Conservation (phyloP, 2,329 filamentous ascomycete genomes). For the Aspergillus carbonarius region DNA sequence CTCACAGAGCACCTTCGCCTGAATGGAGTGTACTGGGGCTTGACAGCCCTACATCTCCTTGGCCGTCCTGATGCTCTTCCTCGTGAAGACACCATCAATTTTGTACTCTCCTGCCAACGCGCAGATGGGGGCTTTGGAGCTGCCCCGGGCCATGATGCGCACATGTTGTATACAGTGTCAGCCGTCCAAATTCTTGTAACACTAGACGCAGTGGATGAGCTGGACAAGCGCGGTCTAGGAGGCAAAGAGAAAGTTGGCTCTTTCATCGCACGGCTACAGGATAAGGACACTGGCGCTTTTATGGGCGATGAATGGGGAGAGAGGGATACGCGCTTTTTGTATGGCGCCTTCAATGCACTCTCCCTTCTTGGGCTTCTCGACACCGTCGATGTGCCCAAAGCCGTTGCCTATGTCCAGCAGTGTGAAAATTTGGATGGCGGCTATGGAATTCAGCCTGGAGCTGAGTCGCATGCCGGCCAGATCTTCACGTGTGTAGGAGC, state of each 20-base stretch:
- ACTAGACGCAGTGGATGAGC: constrained; percentile 77
- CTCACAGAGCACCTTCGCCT: constrained; percentile 94
- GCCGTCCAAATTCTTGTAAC: constrained; percentile 90
- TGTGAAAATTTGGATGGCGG: constrained; percentile 95
- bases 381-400: constrained; percentile 74
- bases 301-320: constrained; percentile 96
- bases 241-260: constrained; percentile 72
- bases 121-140: constrained; percentile 89
- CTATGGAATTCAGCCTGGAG: constrained; percentile 84
- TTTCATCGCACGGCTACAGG: constrained; percentile 81
- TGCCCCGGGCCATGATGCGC: constrained; percentile 89
- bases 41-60: constrained; percentile 84
- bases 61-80: constrained; percentile 78
- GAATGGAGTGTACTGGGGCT: constrained; percentile 94
- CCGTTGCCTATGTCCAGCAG: constrained; percentile 72
- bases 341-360: constrained; percentile 83
- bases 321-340: constrained; percentile 90
- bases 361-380: constrained; percentile 75
- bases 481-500: constrained; percentile 93
- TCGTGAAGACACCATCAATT: constrained; percentile 77
- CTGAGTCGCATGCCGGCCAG: constrained; percentile 92
- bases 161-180: constrained; percentile 95
- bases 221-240: constrained; percentile 67
- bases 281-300: constrained; percentile 79
- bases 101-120: constrained; percentile 92